Percentiles rank a stretch among this genome's conserved stretches.
Conservation (phyloP, 2,329 filamentous ascomycete genomes). For the Biscogniauxia marginata region DNA sequence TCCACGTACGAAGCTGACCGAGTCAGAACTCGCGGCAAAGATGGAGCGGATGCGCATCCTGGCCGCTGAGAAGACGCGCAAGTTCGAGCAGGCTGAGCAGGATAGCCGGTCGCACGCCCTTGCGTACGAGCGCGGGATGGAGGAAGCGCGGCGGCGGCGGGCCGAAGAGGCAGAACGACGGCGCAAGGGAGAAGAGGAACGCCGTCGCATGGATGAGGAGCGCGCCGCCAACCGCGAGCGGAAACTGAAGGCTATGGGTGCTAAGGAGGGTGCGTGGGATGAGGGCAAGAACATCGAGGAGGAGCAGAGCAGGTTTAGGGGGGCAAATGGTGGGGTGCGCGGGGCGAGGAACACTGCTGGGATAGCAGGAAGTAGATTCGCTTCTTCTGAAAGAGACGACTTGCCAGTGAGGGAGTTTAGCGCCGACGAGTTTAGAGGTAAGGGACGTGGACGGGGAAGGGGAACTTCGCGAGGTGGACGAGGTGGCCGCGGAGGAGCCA, state of each 20-base stretch:
- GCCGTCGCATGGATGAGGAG: conserved; percentile 55
- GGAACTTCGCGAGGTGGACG: conserved; percentile 26
- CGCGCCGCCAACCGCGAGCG: conserved; percentile 59
- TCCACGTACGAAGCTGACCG: conserved; percentile 59
- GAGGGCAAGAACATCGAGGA: conserved; percentile 51
- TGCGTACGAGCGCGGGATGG: conserved; percentile 54
- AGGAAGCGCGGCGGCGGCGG: conserved; percentile 52
- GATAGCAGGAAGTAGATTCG: conserved; percentile 44
- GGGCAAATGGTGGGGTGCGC: conserved; percentile 39
- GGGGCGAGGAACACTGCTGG: conserved; percentile 37
- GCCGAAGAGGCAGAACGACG: conserved; percentile 53
- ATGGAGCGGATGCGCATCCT: conserved; percentile 62
- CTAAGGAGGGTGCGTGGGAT: conserved; percentile 57
- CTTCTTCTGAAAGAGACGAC: conserved; percentile 33
- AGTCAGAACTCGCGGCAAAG: conserved; percentile 56
- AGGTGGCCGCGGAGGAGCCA: conserved; percentile 27
- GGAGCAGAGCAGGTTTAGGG: conserved; percentile 41
- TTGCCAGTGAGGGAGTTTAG: conserved; percentile 23
- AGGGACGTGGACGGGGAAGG: conserved; percentile 34
- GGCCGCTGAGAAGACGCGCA: conserved; percentile 56
- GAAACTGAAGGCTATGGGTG: conserved; percentile 58
- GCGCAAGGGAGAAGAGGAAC: conserved; percentile 51
- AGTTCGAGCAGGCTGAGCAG: conserved; percentile 57
- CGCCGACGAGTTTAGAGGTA: conserved; percentile 34
- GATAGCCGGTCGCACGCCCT: conserved; percentile 56